phyloP scores from a whole-genome alignment of 352 stramenopile species.

The Phytophthora agathidicida region DNA sequence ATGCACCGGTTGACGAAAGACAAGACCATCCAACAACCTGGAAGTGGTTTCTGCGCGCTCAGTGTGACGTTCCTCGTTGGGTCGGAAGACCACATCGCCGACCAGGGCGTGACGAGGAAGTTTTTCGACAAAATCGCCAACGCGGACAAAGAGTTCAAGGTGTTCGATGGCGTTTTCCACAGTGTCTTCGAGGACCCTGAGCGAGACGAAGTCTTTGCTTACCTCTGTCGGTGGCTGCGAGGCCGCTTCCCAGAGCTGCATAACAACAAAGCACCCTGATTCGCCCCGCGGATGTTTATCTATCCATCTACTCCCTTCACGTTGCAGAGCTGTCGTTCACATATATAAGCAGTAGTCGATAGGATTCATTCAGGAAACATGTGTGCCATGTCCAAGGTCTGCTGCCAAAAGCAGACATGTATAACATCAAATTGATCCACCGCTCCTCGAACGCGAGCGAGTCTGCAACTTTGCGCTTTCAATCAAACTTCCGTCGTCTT shows the following conservation, averaged over 20 bases:
- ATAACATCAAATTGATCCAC: slow-evolving; percentile 6
- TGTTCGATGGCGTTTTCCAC: slow-evolving; percentile 56
- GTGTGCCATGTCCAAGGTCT: background rate
- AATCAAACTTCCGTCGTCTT: slow-evolving; percentile 9
- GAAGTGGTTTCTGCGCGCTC: slow-evolving; percentile 20
- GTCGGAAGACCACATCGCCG: slow-evolving; percentile 48
- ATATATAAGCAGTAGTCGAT: slow-evolving; percentile 19
- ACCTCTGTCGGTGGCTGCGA: slow-evolving; percentile 22
- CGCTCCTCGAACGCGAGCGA: background rate
- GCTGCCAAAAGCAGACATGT: background rate
- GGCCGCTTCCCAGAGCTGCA: slow-evolving; percentile 16
- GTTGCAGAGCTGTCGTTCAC: background rate
- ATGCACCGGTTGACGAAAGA: slow-evolving; percentile 33
- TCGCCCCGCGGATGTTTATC: no score
- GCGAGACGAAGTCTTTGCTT: slow-evolving; percentile 28
- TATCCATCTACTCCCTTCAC: no score
- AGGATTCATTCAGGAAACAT: slow-evolving; percentile 12
- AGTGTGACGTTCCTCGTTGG: slow-evolving; percentile 42
- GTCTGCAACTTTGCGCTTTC: background rate
- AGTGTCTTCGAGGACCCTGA: slow-evolving; percentile 60
- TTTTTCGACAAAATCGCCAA: slow-evolving; percentile 47
- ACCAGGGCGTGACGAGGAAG: slow-evolving; percentile 21
- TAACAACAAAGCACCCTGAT: background rate
- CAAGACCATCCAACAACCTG: slow-evolving; percentile 14
- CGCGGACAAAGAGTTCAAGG: slow-evolving; percentile 56